Percentiles rank a stretch among this genome's conserved stretches.
Evolutionary conservation across 805 yeast species (phyloP).

Genomic region (Pichia heedii): DNA sequence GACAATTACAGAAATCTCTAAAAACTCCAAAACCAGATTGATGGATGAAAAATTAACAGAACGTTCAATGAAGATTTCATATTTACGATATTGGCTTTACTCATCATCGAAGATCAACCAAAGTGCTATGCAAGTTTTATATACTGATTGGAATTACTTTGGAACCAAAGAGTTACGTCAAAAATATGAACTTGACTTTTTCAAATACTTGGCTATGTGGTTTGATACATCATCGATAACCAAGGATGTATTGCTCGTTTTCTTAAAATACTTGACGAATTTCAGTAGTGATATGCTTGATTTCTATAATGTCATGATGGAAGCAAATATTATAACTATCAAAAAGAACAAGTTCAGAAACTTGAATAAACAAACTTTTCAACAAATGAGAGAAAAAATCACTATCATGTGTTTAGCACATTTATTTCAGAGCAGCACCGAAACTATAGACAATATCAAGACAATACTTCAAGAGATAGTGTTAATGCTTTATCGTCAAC

Average conservation of each 20-base stretch:
- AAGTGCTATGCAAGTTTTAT: slow-evolving; percentile 13
- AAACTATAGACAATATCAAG: neutral
- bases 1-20: slow-evolving; percentile 1
- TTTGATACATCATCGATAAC: neutral
- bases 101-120: slow-evolving; percentile 1
- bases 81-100: slow-evolving; percentile 8
- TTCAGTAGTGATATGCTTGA: neutral
- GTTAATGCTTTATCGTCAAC: neutral
- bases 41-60: neutral
- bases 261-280: slow-evolving; percentile 7
- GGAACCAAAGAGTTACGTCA: slow-evolving; percentile 13
- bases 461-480: neutral
- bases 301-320: neutral
- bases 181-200: slow-evolving; percentile 19
- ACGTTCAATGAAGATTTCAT: neutral
- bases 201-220: slow-evolving; percentile 2
- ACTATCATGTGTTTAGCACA: slow-evolving; percentile 4
- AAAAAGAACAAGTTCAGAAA: neutral
- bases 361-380: neutral
- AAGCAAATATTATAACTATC: neutral
- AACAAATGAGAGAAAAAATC: neutral
- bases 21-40: neutral
- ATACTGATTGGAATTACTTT: slow-evolving; percentile 25
- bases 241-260: slow-evolving; percentile 2
- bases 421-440: neutral